phyloP scores from a whole-genome alignment of 1,139 yeast genomes.

The Kluyveromyces marxianus region DNA sequence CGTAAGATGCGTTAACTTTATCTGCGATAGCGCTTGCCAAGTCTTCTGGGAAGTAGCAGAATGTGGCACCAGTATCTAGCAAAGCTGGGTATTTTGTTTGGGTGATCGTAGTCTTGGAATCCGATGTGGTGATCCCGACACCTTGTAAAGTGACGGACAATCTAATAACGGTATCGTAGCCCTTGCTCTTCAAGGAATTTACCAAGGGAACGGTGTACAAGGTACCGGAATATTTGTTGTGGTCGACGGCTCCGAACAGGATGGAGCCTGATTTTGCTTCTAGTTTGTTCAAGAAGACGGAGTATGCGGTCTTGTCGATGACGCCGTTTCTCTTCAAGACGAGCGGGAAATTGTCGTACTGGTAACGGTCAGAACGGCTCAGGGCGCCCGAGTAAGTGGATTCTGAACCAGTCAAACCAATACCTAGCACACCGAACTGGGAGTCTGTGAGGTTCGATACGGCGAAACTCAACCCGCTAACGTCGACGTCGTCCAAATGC shows the following conservation, averaged over 20 bases:
- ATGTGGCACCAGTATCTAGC: conserved; percentile 47
- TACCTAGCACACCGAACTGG: conserved; percentile 49
- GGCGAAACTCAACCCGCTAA: conserved; percentile 43
- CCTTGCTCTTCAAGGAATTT: conserved; percentile 29
- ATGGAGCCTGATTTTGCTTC: conserved; percentile 39
- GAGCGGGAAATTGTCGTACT: conserved; percentile 44
- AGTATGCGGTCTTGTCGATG: conserved; percentile 48
- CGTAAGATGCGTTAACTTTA: conserved; percentile 35
- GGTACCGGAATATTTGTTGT: conserved; percentile 41
- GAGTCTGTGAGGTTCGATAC: conserved; percentile 47
- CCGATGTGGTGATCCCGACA: conserved; percentile 28
- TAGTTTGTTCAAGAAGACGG: conserved; percentile 41
- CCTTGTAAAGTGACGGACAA: conserved; percentile 40
- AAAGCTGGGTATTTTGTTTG: conserved; percentile 31
- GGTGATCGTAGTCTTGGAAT: conserved; percentile 19
- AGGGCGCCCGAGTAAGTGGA: conserved; percentile 27
- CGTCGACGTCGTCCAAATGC: conserved; percentile 31
- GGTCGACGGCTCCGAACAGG: conserved; percentile 54
- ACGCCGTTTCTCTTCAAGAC: conserved; percentile 45
- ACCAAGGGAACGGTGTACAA: conserved; percentile 40
- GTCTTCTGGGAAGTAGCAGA: conserved; percentile 35
- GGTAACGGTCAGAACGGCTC: conserved; percentile 8
- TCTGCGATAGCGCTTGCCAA: conserved; percentile 28
- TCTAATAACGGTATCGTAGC: conserved; percentile 32
- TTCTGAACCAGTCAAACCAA: conserved; percentile 47